Evolutionary conservation across 2,329 filamentous ascomycete genomes (phyloP).

Genomic region (Fusarium sp.): DNA sequence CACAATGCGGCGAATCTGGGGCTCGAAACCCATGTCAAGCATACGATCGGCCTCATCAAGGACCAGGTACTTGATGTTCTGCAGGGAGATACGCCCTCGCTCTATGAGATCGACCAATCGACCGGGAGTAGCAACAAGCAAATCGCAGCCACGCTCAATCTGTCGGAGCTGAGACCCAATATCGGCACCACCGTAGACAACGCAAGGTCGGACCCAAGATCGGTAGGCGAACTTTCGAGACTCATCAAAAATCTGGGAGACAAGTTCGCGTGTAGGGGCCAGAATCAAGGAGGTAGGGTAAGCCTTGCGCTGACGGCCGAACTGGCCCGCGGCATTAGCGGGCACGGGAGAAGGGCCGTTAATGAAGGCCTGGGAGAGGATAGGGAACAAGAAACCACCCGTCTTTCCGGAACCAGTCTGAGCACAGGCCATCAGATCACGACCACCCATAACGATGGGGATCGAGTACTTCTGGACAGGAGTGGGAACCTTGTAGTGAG

Average conservation of each 20-base stretch:
- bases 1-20: constrained; percentile 97
- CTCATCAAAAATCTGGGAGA: constrained; percentile 98
- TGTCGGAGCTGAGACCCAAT: constrained; percentile 98
- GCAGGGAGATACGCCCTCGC: constrained; percentile 95
- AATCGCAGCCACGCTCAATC: constrained; percentile 96
- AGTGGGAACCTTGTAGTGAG: constrained; percentile 93
- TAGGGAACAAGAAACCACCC: constrained; percentile 98
- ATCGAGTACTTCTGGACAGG: constrained; percentile 99
- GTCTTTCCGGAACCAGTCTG: constrained; percentile 99
- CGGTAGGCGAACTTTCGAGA: constrained; percentile 98
- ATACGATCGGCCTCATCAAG: constrained; percentile 99
- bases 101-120: constrained; percentile 98
- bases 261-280: constrained; percentile 95
- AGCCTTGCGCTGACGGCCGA: constrained; percentile 94
- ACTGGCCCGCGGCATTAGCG: constrained; percentile 71
- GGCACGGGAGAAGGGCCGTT: constrained; percentile 81
- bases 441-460: constrained; percentile 96
- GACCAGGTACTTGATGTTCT: constrained; percentile 99
- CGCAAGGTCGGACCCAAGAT: constrained; percentile 97
- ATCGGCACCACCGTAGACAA: constrained; percentile 98
- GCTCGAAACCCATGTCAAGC: constrained; percentile 99
- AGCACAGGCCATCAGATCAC: constrained; percentile 99
- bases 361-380: constrained; percentile 95
- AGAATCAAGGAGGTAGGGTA: constrained; percentile 96
- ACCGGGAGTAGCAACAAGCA: constrained; percentile 95